These are phyloP conservation scores for Pleurotus tuoliensis DNA, from an alignment of 768 basidiomycete species.

Conservation along the genomic window DNA sequence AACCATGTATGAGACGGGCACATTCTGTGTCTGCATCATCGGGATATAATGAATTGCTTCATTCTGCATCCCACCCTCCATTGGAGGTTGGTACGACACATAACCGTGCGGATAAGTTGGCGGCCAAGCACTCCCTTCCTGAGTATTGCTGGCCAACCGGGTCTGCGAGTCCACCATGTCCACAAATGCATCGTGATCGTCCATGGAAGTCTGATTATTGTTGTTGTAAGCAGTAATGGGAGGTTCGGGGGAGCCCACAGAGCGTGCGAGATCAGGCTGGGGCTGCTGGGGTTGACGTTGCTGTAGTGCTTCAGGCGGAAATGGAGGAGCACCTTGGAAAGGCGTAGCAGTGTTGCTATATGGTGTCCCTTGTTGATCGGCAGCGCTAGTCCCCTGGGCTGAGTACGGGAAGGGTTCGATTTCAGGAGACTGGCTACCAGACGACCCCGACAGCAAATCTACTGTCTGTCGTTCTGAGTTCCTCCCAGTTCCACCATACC, in stretches of 20 bases:
- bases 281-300: not conserved
- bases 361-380: not conserved
- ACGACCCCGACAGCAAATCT: constrained; percentile 2
- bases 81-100: not conserved
- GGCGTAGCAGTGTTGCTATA: not conserved
- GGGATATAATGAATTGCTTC: constrained; percentile 5
- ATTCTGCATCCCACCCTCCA: not conserved
- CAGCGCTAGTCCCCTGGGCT: not conserved
- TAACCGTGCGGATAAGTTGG: constrained; percentile 3
- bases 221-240: not conserved
- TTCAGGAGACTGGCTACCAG: not conserved
- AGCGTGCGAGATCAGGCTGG: not conserved
- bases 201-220: not conserved
- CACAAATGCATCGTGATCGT: too few species aligned
- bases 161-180: constrained; percentile 1
- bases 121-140: constrained; percentile 1
- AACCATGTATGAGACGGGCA: not conserved
- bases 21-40: not conserved
- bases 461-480: not conserved
- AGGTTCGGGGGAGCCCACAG: not conserved
- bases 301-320: too few species aligned
- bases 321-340: not conserved
- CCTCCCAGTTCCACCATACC: not conserved
- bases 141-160: constrained; percentile 3
- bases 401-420: constrained; percentile 4